These are phyloP conservation scores for Nothopassalora personata DNA, from an alignment of 2,329 filamentous ascomycete species.

Conservation along the genomic window DNA sequence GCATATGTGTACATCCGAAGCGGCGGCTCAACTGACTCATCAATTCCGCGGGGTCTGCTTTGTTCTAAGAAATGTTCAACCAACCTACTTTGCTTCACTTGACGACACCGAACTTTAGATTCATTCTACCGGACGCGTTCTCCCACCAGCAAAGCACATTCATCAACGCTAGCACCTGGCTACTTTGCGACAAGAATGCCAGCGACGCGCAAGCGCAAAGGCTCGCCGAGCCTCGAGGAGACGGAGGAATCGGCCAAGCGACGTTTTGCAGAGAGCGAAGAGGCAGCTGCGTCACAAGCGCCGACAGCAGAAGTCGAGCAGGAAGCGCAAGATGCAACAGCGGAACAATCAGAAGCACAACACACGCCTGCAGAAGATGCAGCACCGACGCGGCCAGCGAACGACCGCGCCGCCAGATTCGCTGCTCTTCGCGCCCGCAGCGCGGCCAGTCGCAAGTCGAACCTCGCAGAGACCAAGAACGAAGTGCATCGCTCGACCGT, in stretches of 20 bases:
- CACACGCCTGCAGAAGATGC: slow-evolving; percentile 24
- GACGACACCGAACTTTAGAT: too few relatives aligned
- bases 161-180: too few relatives aligned
- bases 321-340: slow-evolving; percentile 9
- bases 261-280: slow-evolving; percentile 28
- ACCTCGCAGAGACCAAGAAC: slow-evolving; percentile 75
- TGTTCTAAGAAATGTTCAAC: too few relatives aligned
- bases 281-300: slow-evolving; percentile 7
- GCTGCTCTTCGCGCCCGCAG: slow-evolving; percentile 75
- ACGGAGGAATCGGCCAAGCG: slow-evolving; percentile 33
- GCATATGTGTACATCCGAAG: too few relatives aligned
- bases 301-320: slow-evolving; percentile 9
- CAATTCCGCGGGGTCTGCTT: too few relatives aligned
- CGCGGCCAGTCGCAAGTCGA: slow-evolving; percentile 55
- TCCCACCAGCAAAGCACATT: too few relatives aligned
- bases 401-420: slow-evolving; percentile 72
- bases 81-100: too few relatives aligned
- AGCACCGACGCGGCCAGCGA: slow-evolving; percentile 35
- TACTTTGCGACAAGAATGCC: slow-evolving; percentile 11
- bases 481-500: slow-evolving; percentile 75
- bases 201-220: slow-evolving; percentile 33
- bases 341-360: slow-evolving; percentile 7
- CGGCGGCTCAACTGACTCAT: too few relatives aligned
- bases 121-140: too few relatives aligned
- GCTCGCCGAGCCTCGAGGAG: slow-evolving; percentile 30